Percentiles rank a stretch among this genome's conserved stretches.
These are phyloP conservation scores for Penicillium concentricum DNA, from an alignment of 2,329 filamentous ascomycete genomes.

Conservation along the genomic window DNA sequence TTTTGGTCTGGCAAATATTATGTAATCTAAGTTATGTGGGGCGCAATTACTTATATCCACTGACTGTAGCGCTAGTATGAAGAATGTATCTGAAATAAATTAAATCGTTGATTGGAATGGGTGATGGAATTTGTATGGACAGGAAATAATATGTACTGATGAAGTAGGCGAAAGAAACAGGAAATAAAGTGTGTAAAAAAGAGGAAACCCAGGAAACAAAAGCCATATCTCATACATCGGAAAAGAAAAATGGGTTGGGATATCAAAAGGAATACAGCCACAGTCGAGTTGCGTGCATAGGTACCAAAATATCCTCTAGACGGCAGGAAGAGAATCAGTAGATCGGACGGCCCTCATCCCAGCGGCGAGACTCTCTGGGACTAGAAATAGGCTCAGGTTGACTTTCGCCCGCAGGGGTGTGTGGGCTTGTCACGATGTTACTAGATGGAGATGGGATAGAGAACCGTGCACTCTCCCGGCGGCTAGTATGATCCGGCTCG, in stretches of 20 bases:
- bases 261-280: constrained; percentile 8
- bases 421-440: constrained; percentile 15
- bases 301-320: constrained; percentile 6
- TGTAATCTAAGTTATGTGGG: too few relatives aligned
- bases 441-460: constrained; percentile 29
- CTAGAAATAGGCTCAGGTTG: constrained; percentile 22
- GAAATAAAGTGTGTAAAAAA: neutral
- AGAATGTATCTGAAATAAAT: neutral
- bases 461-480: constrained; percentile 28
- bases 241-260: constrained; percentile 6
- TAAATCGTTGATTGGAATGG: neutral
- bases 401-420: constrained; percentile 14
- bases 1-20: too few relatives aligned
- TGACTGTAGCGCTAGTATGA: too few relatives aligned
- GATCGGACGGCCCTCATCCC: constrained; percentile 45
- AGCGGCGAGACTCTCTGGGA: constrained; percentile 32
- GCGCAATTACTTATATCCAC: too few relatives aligned
- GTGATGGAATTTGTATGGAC: constrained; percentile 12
- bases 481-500: constrained; percentile 28
- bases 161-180: neutral
- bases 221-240: constrained; percentile 9
- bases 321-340: constrained; percentile 29
- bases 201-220: neutral
- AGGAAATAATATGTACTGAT: constrained; percentile 19
- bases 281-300: constrained; percentile 5